These are phyloP conservation scores for Flaveria bidentis DNA, from an alignment of 129 eudicot genomes.

Conservation along the genomic window DNA sequence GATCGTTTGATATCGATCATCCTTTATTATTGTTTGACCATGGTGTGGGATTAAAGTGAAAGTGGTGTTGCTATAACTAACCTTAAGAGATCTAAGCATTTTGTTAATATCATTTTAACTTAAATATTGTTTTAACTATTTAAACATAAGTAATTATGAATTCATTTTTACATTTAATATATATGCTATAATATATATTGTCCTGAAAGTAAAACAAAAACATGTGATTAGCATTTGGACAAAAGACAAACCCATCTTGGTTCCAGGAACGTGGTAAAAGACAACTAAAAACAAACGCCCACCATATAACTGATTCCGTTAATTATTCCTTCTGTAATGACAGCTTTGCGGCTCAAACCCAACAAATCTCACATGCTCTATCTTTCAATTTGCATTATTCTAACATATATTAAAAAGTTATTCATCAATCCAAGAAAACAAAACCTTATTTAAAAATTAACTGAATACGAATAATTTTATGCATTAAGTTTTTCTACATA, in stretches of 20 bases:
- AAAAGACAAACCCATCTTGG: slow-evolving; percentile 5
- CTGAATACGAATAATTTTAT: neutral
- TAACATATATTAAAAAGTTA: neutral
- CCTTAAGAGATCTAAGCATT: no score
- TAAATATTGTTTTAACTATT: no score
- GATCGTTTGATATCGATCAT: no score
- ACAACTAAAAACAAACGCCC: slow-evolving; percentile 5
- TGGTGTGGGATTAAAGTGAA: no score
- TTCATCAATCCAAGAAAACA: no score
- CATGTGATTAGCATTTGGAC: neutral
- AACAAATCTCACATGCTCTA: slow-evolving; percentile 15
- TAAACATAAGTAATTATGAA: no score
- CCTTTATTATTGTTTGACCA: no score
- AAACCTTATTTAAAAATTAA: no score
- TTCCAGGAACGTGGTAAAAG: slow-evolving; percentile 7
- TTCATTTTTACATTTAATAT: no score
- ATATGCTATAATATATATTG: neutral
- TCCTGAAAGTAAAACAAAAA: neutral
- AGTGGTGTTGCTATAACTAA: no score
- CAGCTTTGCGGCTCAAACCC: slow-evolving; percentile 25
- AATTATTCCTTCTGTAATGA: slow-evolving; percentile 13
- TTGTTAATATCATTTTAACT: no score
- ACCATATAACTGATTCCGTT: slow-evolving; percentile 13
- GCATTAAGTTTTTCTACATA: neutral
- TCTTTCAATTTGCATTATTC: slow-evolving; percentile 18